phyloP scores from a whole-genome alignment of 345 rosid species.

The Eucalyptus cloeziana region DNA sequence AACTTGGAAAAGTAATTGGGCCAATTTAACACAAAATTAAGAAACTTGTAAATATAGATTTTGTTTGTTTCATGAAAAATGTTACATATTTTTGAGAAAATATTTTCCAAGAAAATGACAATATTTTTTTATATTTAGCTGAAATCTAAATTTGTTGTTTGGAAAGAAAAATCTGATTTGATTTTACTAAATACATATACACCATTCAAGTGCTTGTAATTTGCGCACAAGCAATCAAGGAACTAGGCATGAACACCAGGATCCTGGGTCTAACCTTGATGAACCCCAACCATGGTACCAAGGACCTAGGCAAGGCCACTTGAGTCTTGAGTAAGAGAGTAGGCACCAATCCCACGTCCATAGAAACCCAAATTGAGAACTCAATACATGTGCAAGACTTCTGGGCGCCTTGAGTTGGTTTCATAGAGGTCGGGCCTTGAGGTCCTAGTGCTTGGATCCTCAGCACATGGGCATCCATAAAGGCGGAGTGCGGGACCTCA shows the following conservation, averaged over 20 bases:
- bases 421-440: background rate
- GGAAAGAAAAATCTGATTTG: background rate
- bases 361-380: background rate
- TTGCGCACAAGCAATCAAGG: fast-evolving
- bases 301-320: background rate
- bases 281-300: background rate
- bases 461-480: background rate
- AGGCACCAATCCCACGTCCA: background rate
- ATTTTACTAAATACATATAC: background rate
- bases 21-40: background rate
- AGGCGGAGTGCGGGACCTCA: fast-evolving
- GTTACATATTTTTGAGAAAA: too few species aligned
- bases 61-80: too few species aligned
- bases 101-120: background rate
- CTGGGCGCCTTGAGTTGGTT: fast-evolving
- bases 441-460: background rate
- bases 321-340: background rate
- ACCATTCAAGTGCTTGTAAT: fast-evolving
- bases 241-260: fast-evolving
- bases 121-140: fast-evolving
- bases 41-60: background rate
- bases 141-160: fast-evolving
- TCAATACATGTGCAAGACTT: background rate
- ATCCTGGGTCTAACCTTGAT: background rate
- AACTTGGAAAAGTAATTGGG: background rate